Base-by-base conservation (phyloP, 768 basidiomycete species). In the Tricholomella constricta region DNA sequence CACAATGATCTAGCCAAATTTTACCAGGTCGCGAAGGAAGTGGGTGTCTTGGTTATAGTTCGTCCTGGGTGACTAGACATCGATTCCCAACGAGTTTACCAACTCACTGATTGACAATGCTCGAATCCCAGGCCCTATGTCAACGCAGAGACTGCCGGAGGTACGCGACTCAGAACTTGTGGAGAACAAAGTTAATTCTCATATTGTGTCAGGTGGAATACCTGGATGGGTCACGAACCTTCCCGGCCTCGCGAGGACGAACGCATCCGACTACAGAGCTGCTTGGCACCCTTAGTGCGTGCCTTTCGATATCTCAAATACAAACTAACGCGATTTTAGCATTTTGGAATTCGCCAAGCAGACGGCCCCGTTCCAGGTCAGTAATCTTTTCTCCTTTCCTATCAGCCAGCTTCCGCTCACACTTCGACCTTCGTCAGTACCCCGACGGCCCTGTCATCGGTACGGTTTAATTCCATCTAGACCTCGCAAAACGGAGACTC, bases 141-240 rank as follows among this genome's bases (percentile, higher is more conserved):
- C 62, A 86, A 86, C 46, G 84, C 84, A 4, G 85, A 87, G 59
- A 83, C 81, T 6, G 83, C 84, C 25, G 86, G 81, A 6, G 86
- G 85, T 56, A 74, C 75, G 44, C 15, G 32, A 14, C 23, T 15
- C 12, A 35, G 31, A 0, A n/a, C n/a, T n/a, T n/a, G n/a, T n/a
- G n/a, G n/a, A n/a, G n/a, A n/a, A n/a, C n/a, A n/a, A n/a, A n/a
- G n/a, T n/a, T n/a, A n/a, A n/a, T n/a, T n/a, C 14, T 42, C 12
- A 25, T 15, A 25, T 27, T 9, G 2, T 20, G 6, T 14, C 31
- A 68, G 71, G 71, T 19, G 76, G 79, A 2, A 73, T 81, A 26
- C 80, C 79, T 7, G 78, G 76, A 7, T 80, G 78, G 79, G 70
- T 69, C 6, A 74, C 74, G 1, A 76, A 78, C 56, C 66, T 78